A percentile compares a stretch with the other conserved stretches of the same genome.
These are phyloP conservation scores for Salix caprea DNA, from an alignment of 345 rosid genomes.

Conservation along the genomic window DNA sequence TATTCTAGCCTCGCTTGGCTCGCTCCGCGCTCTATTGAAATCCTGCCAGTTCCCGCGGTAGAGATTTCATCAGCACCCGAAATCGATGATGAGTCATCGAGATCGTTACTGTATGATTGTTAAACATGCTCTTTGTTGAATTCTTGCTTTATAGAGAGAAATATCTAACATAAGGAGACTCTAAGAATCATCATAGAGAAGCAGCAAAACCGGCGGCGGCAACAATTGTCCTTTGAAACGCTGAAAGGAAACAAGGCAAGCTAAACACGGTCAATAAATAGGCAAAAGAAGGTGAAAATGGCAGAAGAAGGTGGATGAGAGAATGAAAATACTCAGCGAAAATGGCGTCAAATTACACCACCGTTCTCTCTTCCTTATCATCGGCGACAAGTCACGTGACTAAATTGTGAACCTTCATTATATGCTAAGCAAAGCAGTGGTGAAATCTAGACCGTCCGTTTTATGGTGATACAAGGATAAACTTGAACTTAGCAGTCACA, in stretches of 20 bases:
- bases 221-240: neutral
- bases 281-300: slow-evolving; percentile 32
- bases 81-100: slow-evolving; percentile 27
- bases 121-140: slow-evolving; percentile 32
- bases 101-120: slow-evolving; percentile 37
- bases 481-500: slow-evolving; percentile 83
- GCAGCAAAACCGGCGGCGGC: neutral
- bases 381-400: slow-evolving; percentile 96
- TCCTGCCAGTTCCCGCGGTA: slow-evolving; percentile 36
- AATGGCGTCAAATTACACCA: slow-evolving; percentile 80
- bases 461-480: slow-evolving; percentile 95
- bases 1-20: too few species aligned
- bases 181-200: neutral
- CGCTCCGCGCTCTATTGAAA: too few species aligned
- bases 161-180: neutral
- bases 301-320: slow-evolving; percentile 94
- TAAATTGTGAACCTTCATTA: slow-evolving; percentile 94
- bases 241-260: neutral
- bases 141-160: slow-evolving; percentile 33
- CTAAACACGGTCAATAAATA: neutral
- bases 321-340: slow-evolving; percentile 81
- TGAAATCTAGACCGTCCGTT: slow-evolving; percentile 63
- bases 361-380: slow-evolving; percentile 82
- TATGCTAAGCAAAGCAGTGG: slow-evolving; percentile 69
- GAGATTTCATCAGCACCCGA: slow-evolving; percentile 28